These are phyloP conservation scores for Halteria grandinella DNA, from an alignment of 73 alveolate species.

Conservation along the genomic window DNA sequence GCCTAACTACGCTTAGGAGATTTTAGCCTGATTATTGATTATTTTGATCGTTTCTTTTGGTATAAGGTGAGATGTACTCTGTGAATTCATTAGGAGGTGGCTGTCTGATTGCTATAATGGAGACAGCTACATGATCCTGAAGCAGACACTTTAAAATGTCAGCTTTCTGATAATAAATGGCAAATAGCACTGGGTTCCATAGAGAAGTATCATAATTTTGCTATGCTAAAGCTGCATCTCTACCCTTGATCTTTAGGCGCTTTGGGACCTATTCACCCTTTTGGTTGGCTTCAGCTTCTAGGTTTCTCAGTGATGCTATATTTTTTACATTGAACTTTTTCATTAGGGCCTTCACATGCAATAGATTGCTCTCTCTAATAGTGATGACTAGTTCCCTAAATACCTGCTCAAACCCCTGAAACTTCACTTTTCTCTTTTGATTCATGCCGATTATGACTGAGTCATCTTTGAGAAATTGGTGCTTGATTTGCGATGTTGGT, in stretches of 20 bases:
- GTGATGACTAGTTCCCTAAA: neutral
- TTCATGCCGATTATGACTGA: no score
- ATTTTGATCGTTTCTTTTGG: no score
- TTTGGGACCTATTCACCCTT: no score
- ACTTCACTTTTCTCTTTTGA: no score
- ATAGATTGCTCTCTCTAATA: neutral
- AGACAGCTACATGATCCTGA: conserved; percentile 2
- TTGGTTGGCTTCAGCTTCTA: neutral
- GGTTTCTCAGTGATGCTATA: conserved; percentile 28
- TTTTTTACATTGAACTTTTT: conserved; percentile 10
- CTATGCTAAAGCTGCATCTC: no score
- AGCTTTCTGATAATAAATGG: conserved; percentile 30
- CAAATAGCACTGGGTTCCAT: conserved; percentile 49
- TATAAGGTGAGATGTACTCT: conserved; percentile 41
- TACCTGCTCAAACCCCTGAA: no score
- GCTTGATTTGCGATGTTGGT: no score
- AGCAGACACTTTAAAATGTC: conserved; percentile 17
- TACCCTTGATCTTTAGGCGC: no score
- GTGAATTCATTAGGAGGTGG: conserved; percentile 54
- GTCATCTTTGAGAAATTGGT: no score
- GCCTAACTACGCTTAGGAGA: no score
- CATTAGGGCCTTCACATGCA: neutral
- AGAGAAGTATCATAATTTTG: neutral
- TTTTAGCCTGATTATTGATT: no score
- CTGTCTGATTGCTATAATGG: conserved; percentile 20